Evolutionary conservation across 2,329 filamentous ascomycete species (phyloP).

Genomic region (Ilyonectria destructans): DNA sequence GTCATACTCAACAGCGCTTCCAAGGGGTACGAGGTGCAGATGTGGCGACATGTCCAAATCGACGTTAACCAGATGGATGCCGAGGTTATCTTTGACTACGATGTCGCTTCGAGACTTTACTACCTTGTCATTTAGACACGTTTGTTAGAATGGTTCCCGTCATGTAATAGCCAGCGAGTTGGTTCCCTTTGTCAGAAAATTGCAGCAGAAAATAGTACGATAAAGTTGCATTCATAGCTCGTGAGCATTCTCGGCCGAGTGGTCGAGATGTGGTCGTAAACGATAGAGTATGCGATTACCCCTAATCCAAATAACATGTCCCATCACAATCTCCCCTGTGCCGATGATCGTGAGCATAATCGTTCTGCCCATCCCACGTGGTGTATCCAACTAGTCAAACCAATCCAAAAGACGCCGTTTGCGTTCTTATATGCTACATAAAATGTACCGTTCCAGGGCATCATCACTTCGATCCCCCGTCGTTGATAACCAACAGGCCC

Average conservation of each 20-base stretch:
- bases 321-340: neutral
- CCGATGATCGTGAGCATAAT: neutral
- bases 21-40: conserved; percentile 57
- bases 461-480: conserved; percentile 31
- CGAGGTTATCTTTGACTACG: conserved; percentile 63
- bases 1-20: conserved; percentile 54
- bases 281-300: neutral
- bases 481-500: conserved; percentile 50
- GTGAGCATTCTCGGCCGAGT: conserved; percentile 7
- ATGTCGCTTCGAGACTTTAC: conserved; percentile 61
- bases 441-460: neutral
- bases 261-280: neutral
- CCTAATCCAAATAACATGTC: neutral
- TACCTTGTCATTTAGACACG: conserved; percentile 44
- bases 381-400: conserved; percentile 7
- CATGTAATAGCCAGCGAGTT: neutral
- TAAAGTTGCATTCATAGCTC: conserved; percentile 18
- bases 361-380: neutral
- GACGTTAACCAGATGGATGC: conserved; percentile 55
- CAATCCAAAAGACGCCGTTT: conserved; percentile 5
- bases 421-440: conserved; percentile 6
- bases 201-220: neutral
- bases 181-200: neutral
- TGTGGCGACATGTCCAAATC: conserved; percentile 58
- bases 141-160: no score